Base-by-base conservation (phyloP, 306 rosid species). In the Pyrus pyrifolia region DNA sequence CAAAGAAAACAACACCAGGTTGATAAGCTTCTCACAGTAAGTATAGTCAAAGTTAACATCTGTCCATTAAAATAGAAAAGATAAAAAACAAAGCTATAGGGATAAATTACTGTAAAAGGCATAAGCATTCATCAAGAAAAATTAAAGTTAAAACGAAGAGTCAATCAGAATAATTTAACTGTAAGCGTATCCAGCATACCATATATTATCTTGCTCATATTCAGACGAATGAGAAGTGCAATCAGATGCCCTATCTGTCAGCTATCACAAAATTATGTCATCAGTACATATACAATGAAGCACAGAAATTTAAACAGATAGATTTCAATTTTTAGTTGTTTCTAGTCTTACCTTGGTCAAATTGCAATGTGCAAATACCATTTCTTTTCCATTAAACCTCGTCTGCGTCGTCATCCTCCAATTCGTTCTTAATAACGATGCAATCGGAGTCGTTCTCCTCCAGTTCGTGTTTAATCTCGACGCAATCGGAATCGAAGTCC, bases 211-310 rank as follows among this genome's bases (percentile, higher is more conserved):
- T 67, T 84, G 62, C 59, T 91, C 96, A 69, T 87, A 81, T 77
- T 90, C 99, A 0, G 88, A 90, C 58, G 93, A 89, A 84, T 80
- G 74, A 27, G 97, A 92, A 18, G 97, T 81, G 84, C 87, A 80
- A 79, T 90, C 93, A 38, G 92, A 85, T 87, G 93, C 84, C 79
- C 85, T 72, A 72, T 89, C 94, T 59, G 83, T 79, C 80, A 77
- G 74, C 98, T 94, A 91, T 55, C 19, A 76, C 49, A 84, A 85
- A 81, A 77, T 64, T 72, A 22, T 68, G 35, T 40, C 22, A 83
- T 76, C 77, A 83, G 31, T 40, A 67, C 46, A 51, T 27, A 11
- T 44, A 15, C 52, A 38, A 7, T 44, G 14, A 65, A 40, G 77
- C 21, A 73, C 72, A 61, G 14, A 31, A 11, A 27, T 13, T 0